These are phyloP conservation scores for Camelina laxa DNA, from an alignment of 345 rosid genomes.

Conservation along the genomic window DNA sequence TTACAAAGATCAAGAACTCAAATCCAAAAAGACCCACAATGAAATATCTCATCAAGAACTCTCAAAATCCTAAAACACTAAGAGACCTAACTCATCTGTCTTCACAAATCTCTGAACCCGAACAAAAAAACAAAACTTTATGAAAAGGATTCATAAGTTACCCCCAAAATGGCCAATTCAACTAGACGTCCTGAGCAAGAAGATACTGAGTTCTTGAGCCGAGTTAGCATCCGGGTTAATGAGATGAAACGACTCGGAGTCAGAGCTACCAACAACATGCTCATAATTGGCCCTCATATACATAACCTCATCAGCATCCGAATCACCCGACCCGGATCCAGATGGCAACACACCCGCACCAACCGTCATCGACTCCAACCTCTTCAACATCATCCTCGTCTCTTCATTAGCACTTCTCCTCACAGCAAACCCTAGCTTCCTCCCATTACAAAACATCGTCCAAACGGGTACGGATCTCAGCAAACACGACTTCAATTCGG, in stretches of 20 bases:
- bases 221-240: conserved; percentile 69
- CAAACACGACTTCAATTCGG: conserved; percentile 56
- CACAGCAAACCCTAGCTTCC: conserved; percentile 63
- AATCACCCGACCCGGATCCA: conserved; percentile 44
- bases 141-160: conserved; percentile 46
- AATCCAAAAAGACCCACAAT: neutral
- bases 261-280: conserved; percentile 69
- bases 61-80: conserved; percentile 11
- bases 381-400: conserved; percentile 62
- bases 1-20: conserved; percentile 20
- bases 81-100: neutral
- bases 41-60: conserved; percentile 13
- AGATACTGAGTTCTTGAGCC: conserved; percentile 86
- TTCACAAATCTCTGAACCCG: conserved; percentile 1
- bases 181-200: conserved; percentile 63
- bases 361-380: conserved; percentile 70
- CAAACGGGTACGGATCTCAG: conserved; percentile 75
- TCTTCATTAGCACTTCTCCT: conserved; percentile 57
- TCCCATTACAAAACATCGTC: conserved; percentile 73
- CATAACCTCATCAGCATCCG: conserved; percentile 67
- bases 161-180: conserved; percentile 18
- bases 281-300: conserved; percentile 90
- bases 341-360: conserved; percentile 82
- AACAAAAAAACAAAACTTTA: neutral
- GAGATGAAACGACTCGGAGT: conserved; percentile 86